phyloP scores from a whole-genome alignment of 1,139 yeast genomes.

The Pichia sp. region DNA sequence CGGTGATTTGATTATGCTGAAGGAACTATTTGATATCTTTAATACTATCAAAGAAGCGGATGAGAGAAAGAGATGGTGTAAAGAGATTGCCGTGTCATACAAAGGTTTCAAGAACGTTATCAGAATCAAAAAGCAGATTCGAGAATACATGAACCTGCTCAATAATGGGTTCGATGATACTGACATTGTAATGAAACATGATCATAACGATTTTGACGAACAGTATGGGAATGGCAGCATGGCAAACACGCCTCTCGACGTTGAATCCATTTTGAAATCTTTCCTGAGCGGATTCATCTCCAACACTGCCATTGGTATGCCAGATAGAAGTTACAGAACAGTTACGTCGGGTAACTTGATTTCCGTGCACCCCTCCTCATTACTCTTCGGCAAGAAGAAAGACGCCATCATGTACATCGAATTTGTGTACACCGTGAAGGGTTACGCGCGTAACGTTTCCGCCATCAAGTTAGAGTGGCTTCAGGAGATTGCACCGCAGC shows the following conservation, averaged over 20 bases:
- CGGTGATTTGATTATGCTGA: constrained; percentile 82
- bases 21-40: constrained; percentile 67
- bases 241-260: constrained; percentile 34
- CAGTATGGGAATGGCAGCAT: constrained; percentile 6
- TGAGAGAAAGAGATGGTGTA: constrained; percentile 71
- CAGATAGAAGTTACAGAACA: constrained; percentile 88
- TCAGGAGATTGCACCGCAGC: constrained; percentile 73
- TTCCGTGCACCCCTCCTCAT: constrained; percentile 87
- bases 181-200: constrained; percentile 20
- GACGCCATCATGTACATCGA: constrained; percentile 95
- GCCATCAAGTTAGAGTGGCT: constrained; percentile 84
- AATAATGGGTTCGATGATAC: constrained; percentile 6
- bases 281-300: constrained; percentile 76
- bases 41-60: constrained; percentile 36
- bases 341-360: constrained; percentile 73
- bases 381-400: constrained; percentile 71
- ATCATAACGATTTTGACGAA: constrained; percentile 16
- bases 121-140: constrained; percentile 69
- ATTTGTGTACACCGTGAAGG: constrained; percentile 86
- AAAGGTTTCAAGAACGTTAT: constrained; percentile 77
- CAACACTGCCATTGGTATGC: constrained; percentile 91
- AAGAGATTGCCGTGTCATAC: constrained; percentile 62
- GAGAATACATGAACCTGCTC: constrained; percentile 56
- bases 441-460: constrained; percentile 85
- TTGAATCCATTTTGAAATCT: constrained; percentile 59